Evolutionary conservation across 2,329 filamentous ascomycete species (phyloP).

Genomic region (Xylaria sp.): DNA sequence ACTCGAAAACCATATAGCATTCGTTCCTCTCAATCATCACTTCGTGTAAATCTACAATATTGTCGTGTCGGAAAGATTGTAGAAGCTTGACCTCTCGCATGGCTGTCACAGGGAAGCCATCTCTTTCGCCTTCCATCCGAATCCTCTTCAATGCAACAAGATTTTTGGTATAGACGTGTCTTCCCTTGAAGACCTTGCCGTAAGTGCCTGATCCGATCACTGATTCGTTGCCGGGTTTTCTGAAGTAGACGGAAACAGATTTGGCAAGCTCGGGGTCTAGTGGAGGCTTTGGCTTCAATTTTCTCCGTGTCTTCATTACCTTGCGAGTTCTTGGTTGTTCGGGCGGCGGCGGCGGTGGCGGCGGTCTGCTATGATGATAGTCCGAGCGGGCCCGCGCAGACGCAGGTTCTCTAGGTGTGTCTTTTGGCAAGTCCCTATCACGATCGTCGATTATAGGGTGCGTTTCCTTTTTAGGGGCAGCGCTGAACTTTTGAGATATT

Average conservation of each 20-base stretch:
- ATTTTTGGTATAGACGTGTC: constrained; percentile 88
- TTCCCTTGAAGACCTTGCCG: constrained; percentile 93
- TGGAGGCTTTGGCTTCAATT: constrained; percentile 75
- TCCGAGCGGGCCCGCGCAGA: constrained; percentile 48
- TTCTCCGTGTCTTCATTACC: constrained; percentile 74
- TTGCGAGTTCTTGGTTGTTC: constrained; percentile 66
- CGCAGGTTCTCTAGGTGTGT: constrained; percentile 49
- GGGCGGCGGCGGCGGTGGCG: constrained; percentile 41
- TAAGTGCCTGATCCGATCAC: constrained; percentile 96
- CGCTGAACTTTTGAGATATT: constrained; percentile 75
- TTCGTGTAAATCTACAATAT: constrained; percentile 85
- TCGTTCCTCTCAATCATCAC: constrained; percentile 99
- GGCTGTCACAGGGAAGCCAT: constrained; percentile 90
- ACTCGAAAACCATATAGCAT: constrained; percentile 99
- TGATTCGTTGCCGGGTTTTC: constrained; percentile 97
- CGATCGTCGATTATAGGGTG: constrained; percentile 53
- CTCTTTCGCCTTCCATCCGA: constrained; percentile 90
- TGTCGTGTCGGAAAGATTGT: constrained; percentile 84
- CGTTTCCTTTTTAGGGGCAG: constrained; percentile 62
- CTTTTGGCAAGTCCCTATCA: constrained; percentile 47
- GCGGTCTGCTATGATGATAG: constrained; percentile 43
- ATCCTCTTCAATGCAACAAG: constrained; percentile 90
- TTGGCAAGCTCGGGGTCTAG: constrained; percentile 76
- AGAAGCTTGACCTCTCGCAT: constrained; percentile 91
- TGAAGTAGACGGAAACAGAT: constrained; percentile 91